phyloP scores from a whole-genome alignment of 208 protist genomes.

The Trypanosoma vivax region DNA sequence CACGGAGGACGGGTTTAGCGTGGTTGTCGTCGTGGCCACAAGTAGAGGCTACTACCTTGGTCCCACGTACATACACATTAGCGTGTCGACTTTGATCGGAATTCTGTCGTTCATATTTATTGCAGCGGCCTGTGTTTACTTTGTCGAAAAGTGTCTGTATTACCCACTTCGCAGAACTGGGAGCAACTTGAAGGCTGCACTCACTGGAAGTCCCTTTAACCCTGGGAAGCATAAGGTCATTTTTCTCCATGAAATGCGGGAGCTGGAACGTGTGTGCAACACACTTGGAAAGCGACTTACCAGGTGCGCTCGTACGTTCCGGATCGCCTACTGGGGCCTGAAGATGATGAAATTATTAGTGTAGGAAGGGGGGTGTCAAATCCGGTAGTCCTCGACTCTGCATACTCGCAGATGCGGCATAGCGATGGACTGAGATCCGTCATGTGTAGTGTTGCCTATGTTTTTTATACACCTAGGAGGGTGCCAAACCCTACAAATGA shows the following conservation, averaged over 20 bases:
- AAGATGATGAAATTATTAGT: too few relatives aligned
- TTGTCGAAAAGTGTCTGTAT: neutral
- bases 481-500: neutral
- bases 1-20: neutral
- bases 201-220: too few relatives aligned
- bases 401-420: neutral
- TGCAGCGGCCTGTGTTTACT: neutral
- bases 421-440: neutral
- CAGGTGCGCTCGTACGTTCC: neutral
- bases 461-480: constrained; percentile 2
- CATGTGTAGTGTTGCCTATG: neutral
- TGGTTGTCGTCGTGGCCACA: constrained; percentile 7
- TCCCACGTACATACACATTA: neutral
- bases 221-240: neutral
- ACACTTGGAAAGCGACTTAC: neutral
- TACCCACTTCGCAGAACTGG: neutral
- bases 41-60: constrained; percentile 1
- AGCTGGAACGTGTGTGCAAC: neutral
- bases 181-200: neutral
- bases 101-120: neutral
- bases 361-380: neutral
- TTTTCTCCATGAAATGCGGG: neutral
- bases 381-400: neutral
- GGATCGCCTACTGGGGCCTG: neutral
- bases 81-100: neutral